Percentiles rank a stretch among this genome's conserved stretches.
Evolutionary conservation across 495 filamentous ascomycete species (phyloP).

Genomic region (Penicillium maclennaniae): DNA sequence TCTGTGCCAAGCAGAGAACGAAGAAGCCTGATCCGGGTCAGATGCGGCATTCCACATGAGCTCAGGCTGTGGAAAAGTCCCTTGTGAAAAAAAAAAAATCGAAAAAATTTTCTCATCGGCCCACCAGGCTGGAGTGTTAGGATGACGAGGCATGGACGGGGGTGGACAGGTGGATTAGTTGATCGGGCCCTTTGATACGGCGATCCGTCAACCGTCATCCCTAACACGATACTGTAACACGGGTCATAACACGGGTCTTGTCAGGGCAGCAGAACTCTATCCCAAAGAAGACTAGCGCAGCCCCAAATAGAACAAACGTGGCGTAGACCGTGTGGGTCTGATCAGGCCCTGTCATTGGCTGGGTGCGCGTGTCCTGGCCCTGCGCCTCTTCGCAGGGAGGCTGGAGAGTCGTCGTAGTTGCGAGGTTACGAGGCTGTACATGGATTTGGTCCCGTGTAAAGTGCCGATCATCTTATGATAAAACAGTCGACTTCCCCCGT

Average conservation of each 20-base stretch:
- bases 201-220: constrained; percentile 14
- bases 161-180: constrained; percentile 1
- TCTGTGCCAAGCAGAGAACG: constrained; percentile 18
- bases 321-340: constrained; percentile 7
- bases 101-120: neutral
- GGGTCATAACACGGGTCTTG: neutral
- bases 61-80: neutral
- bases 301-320: constrained; percentile 30
- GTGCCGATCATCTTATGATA: constrained; percentile 12
- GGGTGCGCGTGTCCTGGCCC: constrained; percentile 2
- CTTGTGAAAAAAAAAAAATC: constrained; percentile 6
- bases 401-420: constrained; percentile 15
- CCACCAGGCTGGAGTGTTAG: constrained; percentile 23
- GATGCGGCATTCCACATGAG: constrained; percentile 8
- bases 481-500: constrained; percentile 7
- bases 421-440: constrained; percentile 8
- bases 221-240: too few relatives aligned
- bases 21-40: constrained; percentile 10
- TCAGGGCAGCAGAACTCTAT: neutral
- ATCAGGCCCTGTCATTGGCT: constrained; percentile 11
- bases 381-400: constrained; percentile 25
- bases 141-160: constrained; percentile 18
- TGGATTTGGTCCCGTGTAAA: neutral
- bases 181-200: constrained; percentile 10
- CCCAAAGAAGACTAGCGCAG: constrained; percentile 12